A percentile compares a stretch with the other conserved stretches of the same genome.
Conservation (phyloP, 257 asterid species). For the Penstemon eatonii region DNA sequence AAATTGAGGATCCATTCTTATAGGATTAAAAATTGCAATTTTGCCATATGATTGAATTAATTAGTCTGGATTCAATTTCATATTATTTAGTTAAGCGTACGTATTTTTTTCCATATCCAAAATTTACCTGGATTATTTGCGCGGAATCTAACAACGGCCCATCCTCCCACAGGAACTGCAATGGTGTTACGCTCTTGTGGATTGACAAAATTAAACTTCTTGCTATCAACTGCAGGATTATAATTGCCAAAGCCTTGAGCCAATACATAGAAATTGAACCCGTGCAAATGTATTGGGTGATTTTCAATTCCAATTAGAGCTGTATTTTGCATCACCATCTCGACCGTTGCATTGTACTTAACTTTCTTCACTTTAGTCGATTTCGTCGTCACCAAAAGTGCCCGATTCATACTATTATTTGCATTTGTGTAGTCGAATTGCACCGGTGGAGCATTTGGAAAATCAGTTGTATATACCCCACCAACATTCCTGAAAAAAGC, state of each 20-base stretch:
- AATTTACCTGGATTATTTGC: constrained; percentile 64
- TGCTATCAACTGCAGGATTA: constrained; percentile 29
- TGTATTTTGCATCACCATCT: constrained; percentile 56
- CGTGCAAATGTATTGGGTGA: constrained; percentile 68
- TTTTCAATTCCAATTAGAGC: constrained; percentile 48
- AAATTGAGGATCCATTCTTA: no score
- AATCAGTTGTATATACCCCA: constrained; percentile 55
- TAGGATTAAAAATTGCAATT: no score
- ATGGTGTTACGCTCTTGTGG: constrained; percentile 70
- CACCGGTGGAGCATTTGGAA: constrained; percentile 47
- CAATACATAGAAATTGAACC: constrained; percentile 53
- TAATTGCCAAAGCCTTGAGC: constrained; percentile 69
- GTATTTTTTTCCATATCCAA: background rate
- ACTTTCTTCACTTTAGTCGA: constrained; percentile 59
- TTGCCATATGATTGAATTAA: no score
- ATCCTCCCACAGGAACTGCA: constrained; percentile 63
- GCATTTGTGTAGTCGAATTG: constrained; percentile 47
- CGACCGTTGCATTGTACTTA: constrained; percentile 43
- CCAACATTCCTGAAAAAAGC: constrained; percentile 46
- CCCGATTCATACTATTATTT: constrained; percentile 26
- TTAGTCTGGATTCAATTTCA: no score
- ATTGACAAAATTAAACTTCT: constrained; percentile 41
- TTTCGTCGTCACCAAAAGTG: constrained; percentile 34
- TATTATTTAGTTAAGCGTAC: no score
- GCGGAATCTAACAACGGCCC: constrained; percentile 60